Evolutionary conservation across 140 eudicot genomes (phyloP), one percentile per base, ranked within the genome.

Genomic region (Eryngium alpinum): DNA sequence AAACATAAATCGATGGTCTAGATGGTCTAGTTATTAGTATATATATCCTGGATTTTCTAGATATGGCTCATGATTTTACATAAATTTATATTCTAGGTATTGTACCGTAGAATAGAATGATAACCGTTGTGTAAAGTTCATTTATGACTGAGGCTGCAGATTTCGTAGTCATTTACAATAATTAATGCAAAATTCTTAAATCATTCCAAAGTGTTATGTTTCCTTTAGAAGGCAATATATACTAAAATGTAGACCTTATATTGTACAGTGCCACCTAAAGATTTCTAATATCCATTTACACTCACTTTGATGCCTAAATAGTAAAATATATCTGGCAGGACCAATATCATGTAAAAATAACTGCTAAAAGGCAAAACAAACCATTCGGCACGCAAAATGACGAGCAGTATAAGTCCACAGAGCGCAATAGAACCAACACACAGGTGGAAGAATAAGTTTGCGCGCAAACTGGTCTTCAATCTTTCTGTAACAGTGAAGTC

Each of bases 401-500:
- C 74, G 63, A 94, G 91, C 49, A 94, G 85, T 52, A 94, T 83
- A 80, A 94, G 89, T 86, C 98, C 98, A 77, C 83, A 83, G 74
- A 94, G 88, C 34, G 85, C 96, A 52, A 94, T 85, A 43, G 94
- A 78, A 72, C 94, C 96, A 34, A 92, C 92, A 62, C 86, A 80
- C 62, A 83, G 84, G 83, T 90, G 91, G 84, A 88, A 92, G 80
- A 90, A 72, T 77, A 94, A 78, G 90, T 94, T 94, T 71, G 85
- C 91, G 77, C 84, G 98, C 79, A 90, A 79, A 79, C 98, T 94
- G 76, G 97, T 92, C 85, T 88, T 92, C 81, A 94, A 81, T 89
- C 97, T 84, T 87, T 92, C 98, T 29, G 87, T 74, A 66, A 94
- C 81, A 24, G 96, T 90, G 85, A 94, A 94, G 83, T 94, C 98